Conservation (phyloP, 176 grass and related monocot species). For the Eragrostis nindensis region DNA sequence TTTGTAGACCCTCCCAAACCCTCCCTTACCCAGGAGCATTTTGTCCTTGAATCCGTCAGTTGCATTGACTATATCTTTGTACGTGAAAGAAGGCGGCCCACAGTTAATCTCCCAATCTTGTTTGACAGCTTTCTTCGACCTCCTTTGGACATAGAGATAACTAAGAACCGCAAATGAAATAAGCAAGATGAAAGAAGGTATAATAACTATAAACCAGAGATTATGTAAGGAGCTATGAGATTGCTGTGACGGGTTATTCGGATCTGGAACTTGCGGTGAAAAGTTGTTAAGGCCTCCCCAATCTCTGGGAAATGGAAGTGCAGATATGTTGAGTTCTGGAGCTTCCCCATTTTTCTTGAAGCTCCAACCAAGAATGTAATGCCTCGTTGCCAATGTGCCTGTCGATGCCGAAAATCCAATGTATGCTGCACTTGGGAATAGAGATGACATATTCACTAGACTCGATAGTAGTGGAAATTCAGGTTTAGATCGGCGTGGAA, state of each 20-base stretch:
- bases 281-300: too few relatives aligned
- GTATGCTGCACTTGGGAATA: neutral
- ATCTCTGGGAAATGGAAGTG: too few relatives aligned
- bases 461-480: neutral
- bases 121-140: too few relatives aligned
- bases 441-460: neutral
- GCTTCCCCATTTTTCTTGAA: conserved; percentile 38
- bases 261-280: too few relatives aligned
- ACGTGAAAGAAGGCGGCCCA: neutral
- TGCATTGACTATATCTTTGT: neutral
- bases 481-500: conserved; percentile 22
- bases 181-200: too few relatives aligned
- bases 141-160: too few relatives aligned
- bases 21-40: neutral
- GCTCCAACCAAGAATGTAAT: conserved; percentile 52
- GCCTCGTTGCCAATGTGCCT: neutral
- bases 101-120: neutral
- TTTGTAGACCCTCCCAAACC: neutral
- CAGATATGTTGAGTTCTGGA: neutral
- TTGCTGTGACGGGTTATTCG: too few relatives aligned
- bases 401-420: conserved; percentile 37
- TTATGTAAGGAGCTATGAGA: too few relatives aligned
- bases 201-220: too few relatives aligned
- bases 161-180: too few relatives aligned
- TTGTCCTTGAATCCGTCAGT: neutral